Percentiles rank a stretch among this genome's conserved stretches.
Conservation (phyloP, 805 yeast species). For the Candida montana region DNA sequence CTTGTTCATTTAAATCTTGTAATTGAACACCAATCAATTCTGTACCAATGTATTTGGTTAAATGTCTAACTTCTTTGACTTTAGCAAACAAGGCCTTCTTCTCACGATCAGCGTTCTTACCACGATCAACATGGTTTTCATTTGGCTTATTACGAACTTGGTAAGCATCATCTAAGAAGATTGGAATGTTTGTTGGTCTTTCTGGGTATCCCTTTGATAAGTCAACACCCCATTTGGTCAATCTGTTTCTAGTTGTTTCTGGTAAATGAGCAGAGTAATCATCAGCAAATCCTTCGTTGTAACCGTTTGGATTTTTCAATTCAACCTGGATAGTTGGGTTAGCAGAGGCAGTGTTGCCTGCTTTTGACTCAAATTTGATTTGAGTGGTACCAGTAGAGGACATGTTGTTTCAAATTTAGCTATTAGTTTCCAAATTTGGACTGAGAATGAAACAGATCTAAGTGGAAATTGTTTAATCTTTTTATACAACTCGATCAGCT, state of each 20-base stretch:
- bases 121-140: slow-evolving; percentile 31
- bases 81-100: slow-evolving; percentile 37
- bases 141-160: slow-evolving; percentile 30
- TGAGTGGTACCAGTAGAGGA: not conserved
- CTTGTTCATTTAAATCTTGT: slow-evolving; percentile 35
- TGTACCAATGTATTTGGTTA: slow-evolving; percentile 44
- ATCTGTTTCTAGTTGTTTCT: slow-evolving; percentile 24
- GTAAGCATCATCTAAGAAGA: slow-evolving; percentile 36
- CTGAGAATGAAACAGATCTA: too few species aligned
- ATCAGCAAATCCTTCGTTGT: slow-evolving; percentile 8
- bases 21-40: slow-evolving; percentile 43
- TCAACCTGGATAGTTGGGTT: slow-evolving; percentile 6
- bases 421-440: too few species aligned
- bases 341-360: too few species aligned
- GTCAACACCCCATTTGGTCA: slow-evolving; percentile 31
- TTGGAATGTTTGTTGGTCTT: slow-evolving; percentile 33
- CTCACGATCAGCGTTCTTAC: slow-evolving; percentile 35
- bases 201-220: slow-evolving; percentile 35
- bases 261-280: slow-evolving; percentile 15
- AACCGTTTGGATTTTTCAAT: slow-evolving; percentile 9
- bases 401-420: too few species aligned
- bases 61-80: slow-evolving; percentile 34
- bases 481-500: too few species aligned
- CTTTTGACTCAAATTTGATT: too few species aligned
- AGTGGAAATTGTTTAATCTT: too few species aligned